Conservation (phyloP, 2,329 filamentous ascomycete species). For the Colletotrichum simmondsii region DNA sequence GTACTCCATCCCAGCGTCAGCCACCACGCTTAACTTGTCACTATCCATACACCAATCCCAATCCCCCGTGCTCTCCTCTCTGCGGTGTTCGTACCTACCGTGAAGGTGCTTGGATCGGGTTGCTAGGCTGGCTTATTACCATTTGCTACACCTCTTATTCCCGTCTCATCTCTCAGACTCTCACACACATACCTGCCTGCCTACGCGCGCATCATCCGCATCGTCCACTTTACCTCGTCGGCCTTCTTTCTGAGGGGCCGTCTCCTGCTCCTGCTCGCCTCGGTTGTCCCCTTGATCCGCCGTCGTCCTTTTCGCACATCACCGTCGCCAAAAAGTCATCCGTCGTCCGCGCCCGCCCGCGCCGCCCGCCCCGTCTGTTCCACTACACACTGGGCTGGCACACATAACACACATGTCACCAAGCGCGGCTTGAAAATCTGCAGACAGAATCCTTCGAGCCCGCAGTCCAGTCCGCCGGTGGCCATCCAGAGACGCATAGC, state of each 20-base stretch:
- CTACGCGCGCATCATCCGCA: too few relatives aligned
- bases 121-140: neutral
- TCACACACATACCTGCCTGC: neutral
- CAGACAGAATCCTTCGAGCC: neutral
- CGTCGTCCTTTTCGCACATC: neutral
- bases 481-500: neutral
- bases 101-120: too few relatives aligned
- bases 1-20: neutral
- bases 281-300: neutral
- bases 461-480: neutral
- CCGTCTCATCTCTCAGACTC: neutral
- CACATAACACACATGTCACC: slow-evolving; percentile 7
- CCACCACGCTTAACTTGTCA: neutral
- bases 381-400: neutral
- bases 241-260: neutral
- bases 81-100: too few relatives aligned
- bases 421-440: slow-evolving; percentile 5
- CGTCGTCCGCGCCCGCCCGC: neutral
- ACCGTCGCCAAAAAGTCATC: neutral
- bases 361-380: neutral
- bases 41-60: neutral
- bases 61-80: neutral
- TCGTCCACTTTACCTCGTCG: neutral
- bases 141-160: neutral
- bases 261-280: neutral